Percentiles rank a stretch among this genome's conserved stretches.
Evolutionary conservation across 2,329 filamentous ascomycete genomes (phyloP).

Genomic region (Nemania abortiva): DNA sequence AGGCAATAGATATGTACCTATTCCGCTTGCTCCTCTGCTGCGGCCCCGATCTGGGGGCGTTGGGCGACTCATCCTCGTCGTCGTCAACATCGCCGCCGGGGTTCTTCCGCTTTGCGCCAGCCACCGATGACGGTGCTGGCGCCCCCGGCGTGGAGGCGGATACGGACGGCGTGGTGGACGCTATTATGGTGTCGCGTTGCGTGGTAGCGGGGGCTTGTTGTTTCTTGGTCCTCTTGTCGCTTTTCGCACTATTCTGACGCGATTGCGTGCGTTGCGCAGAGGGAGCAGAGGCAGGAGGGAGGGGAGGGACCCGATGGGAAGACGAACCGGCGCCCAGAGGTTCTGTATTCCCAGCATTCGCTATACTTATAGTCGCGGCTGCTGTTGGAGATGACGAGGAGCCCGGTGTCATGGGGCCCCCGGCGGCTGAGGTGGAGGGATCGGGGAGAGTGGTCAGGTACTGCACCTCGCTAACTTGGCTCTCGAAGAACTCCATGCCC

Average conservation of each 20-base stretch:
- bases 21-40: conserved; percentile 70
- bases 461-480: conserved; percentile 53
- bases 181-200: conserved; percentile 29
- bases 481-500: conserved; percentile 53
- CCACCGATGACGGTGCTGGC: conserved; percentile 17
- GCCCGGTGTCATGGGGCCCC: conserved; percentile 36
- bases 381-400: conserved; percentile 29
- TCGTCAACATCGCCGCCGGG: conserved; percentile 33
- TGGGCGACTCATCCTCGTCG: conserved; percentile 44
- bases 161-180: conserved; percentile 27
- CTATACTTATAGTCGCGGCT: conserved; percentile 2
- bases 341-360: conserved; percentile 9
- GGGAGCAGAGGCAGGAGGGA: neutral
- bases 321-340: conserved; percentile 6
- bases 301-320: conserved; percentile 1
- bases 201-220: conserved; percentile 24
- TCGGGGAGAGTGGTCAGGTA: conserved; percentile 50
- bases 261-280: conserved; percentile 22
- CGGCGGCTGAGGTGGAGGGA: conserved; percentile 36
- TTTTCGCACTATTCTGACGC: conserved; percentile 18
- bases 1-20: conserved; percentile 72
- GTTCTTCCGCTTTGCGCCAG: conserved; percentile 47
- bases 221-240: conserved; percentile 37
- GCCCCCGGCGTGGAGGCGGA: conserved; percentile 29
- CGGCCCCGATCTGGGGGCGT: conserved; percentile 35